Conservation (phyloP, 306 rosid species). For the Prunus persica region Prunus_persica_NCBIv2 NC_034015.1:13929001-13929500, state of each 20-base stretch:
- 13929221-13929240: background rate
- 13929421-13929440: slow-evolving; percentile 24
- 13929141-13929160: background rate
- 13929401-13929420: slow-evolving; percentile 31
- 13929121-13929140: background rate
- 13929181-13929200: background rate
- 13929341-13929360: background rate
- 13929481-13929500: slow-evolving; percentile 57
- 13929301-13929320: background rate
- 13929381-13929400: slow-evolving; percentile 13
- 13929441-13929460: slow-evolving; percentile 52
- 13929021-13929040: too few relatives aligned
- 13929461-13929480: slow-evolving; percentile 45
- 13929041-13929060: too few relatives aligned
- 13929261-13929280: background rate
- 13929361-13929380: slow-evolving; percentile 3
- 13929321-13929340: background rate
- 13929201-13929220: background rate
- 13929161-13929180: background rate
- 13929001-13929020: too few relatives aligned
- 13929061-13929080: too few relatives aligned
- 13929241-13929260: background rate
- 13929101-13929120: background rate
- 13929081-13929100: background rate
- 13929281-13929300: background rate